A percentile compares a stretch with the other conserved stretches of the same genome.
phyloP scores from a whole-genome alignment of 177 flowering plant species.

The Tripterygium wilfordii region DNA sequence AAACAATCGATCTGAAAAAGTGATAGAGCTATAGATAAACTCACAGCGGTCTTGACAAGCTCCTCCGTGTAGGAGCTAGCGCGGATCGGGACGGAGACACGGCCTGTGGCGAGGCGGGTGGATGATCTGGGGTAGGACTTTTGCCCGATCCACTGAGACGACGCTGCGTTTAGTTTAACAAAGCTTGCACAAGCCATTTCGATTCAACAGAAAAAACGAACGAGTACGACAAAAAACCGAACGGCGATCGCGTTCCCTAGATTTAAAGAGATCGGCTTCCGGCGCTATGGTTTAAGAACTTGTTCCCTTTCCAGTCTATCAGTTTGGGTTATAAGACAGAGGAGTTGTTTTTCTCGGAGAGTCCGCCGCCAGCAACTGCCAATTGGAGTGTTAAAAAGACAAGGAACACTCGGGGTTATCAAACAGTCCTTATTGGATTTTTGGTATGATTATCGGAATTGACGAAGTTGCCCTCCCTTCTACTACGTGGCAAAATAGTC shows the following conservation, averaged over 20 bases:
- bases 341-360: constrained; percentile 13
- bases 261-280: not conserved
- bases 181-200: constrained; percentile 58
- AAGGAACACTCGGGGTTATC: constrained; percentile 11
- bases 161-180: constrained; percentile 46
- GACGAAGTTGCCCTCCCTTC: too few relatives aligned
- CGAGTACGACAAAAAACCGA: too few relatives aligned
- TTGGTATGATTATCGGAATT: not conserved
- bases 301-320: too few relatives aligned
- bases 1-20: not conserved
- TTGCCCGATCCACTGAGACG: constrained; percentile 69
- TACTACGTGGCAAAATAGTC: too few relatives aligned
- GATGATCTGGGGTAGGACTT: constrained; percentile 35
- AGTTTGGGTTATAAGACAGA: too few relatives aligned
- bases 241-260: too few relatives aligned
- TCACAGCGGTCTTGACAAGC: constrained; percentile 78
- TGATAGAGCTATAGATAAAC: constrained; percentile 12
- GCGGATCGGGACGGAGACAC: constrained; percentile 48
- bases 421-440: not conserved
- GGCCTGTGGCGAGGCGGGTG: constrained; percentile 21
- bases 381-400: not conserved
- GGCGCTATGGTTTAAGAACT: too few relatives aligned
- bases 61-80: constrained; percentile 75
- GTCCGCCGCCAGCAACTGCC: constrained; percentile 13
- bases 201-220: constrained; percentile 3